Evolutionary conservation across 768 basidiomycete genomes (phyloP).

Genomic region (Phanerochaete carnosa): DNA sequence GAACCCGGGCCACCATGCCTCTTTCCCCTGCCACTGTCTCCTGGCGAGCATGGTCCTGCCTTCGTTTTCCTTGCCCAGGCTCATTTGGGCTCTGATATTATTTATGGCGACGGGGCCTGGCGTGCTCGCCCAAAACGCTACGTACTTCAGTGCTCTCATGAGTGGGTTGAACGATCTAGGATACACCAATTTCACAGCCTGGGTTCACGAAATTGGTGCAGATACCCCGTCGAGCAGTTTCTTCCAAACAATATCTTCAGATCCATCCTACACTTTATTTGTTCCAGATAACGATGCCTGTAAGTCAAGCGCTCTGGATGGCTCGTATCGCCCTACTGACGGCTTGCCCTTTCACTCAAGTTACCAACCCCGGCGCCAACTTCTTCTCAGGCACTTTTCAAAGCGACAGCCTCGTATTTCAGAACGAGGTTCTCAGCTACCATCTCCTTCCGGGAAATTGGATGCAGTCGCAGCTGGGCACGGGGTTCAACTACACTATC

Average conservation of each 20-base stretch:
- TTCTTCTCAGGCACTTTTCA: not conserved
- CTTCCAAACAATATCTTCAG: not conserved
- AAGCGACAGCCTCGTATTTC: not conserved
- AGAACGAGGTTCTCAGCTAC: not conserved
- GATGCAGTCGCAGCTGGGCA: not conserved
- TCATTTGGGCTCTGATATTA: not conserved
- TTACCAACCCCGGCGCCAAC: not conserved
- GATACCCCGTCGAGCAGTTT: not conserved
- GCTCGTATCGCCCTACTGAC: not conserved
- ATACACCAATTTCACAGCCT: not conserved
- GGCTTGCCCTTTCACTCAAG: not conserved
- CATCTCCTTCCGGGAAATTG: constrained; percentile 2
- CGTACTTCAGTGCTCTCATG: not conserved
- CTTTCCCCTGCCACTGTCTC: constrained; percentile 6
- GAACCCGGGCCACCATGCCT: not conserved
- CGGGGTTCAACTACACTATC: not conserved
- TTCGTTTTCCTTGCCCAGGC: not conserved
- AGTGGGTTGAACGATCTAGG: not conserved
- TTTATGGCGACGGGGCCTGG: not conserved
- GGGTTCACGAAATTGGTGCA: not conserved
- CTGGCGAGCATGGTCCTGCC: constrained; percentile 2
- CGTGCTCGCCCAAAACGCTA: not conserved
- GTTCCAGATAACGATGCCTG: constrained; percentile 5
- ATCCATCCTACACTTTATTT: not conserved
- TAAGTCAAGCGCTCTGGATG: not conserved